A percentile compares a stretch with the other conserved stretches of the same genome.
Conservation (phyloP, 2,329 filamentous ascomycete genomes). For the Ascochyta koolunga region DNA sequence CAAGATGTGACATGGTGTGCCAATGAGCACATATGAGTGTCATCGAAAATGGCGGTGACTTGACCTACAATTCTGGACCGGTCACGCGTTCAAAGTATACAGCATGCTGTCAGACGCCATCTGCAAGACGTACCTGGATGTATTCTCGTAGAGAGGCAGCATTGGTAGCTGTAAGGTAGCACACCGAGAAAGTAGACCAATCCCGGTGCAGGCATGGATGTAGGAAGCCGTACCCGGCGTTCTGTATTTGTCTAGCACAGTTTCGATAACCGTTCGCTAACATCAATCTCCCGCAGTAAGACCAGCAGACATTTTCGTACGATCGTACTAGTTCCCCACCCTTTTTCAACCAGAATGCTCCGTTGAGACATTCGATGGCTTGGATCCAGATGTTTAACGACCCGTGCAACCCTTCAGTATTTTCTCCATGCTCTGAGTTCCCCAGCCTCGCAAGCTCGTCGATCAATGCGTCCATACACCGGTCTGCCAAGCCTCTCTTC, state of each 20-base stretch:
- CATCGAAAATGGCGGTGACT: background rate
- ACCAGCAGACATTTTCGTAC: slow-evolving; percentile 12
- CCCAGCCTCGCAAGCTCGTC: slow-evolving; percentile 1
- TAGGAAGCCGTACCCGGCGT: background rate
- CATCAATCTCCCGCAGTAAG: slow-evolving; percentile 6
- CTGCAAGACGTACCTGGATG: background rate
- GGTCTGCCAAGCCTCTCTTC: slow-evolving; percentile 10
- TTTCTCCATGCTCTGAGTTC: background rate
- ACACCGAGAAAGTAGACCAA: no score
- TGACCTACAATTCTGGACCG: background rate
- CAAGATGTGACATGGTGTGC: background rate
- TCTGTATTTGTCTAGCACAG: background rate
- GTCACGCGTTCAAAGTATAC: background rate
- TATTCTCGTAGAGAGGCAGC: background rate
- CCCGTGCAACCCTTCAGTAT: background rate
- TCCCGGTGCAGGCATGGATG: background rate
- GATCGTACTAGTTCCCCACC: slow-evolving; percentile 7
- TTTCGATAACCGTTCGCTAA: background rate
- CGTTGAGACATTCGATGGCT: slow-evolving; percentile 16
- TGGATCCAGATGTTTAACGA: slow-evolving; percentile 14
- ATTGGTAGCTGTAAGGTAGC: background rate
- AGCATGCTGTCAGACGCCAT: background rate
- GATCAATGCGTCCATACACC: slow-evolving; percentile 10
- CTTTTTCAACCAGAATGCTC: slow-evolving; percentile 12
- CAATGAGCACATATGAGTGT: background rate